Conservation (phyloP, 305 asterid species). For the Stenogyne calaminthoides region DNA sequence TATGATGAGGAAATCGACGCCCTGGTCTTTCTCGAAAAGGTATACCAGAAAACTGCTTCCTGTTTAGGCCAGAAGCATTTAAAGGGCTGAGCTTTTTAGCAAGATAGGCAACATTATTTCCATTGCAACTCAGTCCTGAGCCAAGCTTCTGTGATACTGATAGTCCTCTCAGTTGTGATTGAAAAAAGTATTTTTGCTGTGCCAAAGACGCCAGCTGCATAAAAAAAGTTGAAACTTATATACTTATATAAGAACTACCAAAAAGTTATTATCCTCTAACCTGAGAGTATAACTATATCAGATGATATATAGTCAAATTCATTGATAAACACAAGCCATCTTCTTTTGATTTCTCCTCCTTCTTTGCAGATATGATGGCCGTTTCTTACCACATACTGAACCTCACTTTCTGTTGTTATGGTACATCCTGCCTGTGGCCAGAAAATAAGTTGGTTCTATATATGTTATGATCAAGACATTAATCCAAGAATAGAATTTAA, state of each 20-base stretch:
- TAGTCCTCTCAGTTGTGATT: slow-evolving; percentile 54
- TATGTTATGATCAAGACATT: neutral
- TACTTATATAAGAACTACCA: neutral
- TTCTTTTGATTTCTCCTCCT: slow-evolving; percentile 19
- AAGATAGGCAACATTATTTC: slow-evolving; percentile 54
- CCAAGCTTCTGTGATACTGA: slow-evolving; percentile 49
- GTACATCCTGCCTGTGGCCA: slow-evolving; percentile 51
- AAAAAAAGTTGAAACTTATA: neutral
- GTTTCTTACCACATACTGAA: slow-evolving; percentile 44
- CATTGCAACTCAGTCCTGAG: slow-evolving; percentile 56
- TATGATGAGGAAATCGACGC: slow-evolving; percentile 54
- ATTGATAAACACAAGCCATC: slow-evolving; percentile 51
- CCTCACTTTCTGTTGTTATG: slow-evolving; percentile 51
- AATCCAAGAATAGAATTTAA: neutral
- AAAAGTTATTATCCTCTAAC: slow-evolving; percentile 22
- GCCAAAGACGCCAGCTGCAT: slow-evolving; percentile 63
- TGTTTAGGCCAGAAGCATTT: slow-evolving; percentile 43
- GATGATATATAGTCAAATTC: slow-evolving; percentile 44
- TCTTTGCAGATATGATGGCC: neutral
- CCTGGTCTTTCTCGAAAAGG: slow-evolving; percentile 57
- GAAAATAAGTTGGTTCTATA: neutral
- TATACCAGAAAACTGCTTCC: slow-evolving; percentile 31
- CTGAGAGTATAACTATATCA: slow-evolving; percentile 56
- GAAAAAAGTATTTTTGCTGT: slow-evolving; percentile 54
- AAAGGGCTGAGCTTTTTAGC: slow-evolving; percentile 46